phyloP scores from a whole-genome alignment of 176 grass and related monocot genomes.

The Dendrocalamus sinicus region DNA sequence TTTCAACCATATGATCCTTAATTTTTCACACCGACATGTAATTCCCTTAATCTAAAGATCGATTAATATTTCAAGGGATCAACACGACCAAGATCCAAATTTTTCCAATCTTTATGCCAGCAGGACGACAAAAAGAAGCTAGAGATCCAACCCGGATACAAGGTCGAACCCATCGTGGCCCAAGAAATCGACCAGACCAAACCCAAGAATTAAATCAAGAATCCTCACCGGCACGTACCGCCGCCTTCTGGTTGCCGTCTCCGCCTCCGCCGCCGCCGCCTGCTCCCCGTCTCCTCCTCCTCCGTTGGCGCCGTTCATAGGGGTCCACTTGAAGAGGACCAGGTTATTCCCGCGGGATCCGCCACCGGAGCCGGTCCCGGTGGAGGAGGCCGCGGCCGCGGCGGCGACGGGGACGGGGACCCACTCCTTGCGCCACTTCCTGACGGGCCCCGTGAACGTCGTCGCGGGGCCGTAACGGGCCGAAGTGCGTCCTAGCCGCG shows the following conservation, averaged over 20 bases:
- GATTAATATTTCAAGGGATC: background rate
- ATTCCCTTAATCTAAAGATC: constrained; percentile 4
- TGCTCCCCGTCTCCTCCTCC: constrained; percentile 23
- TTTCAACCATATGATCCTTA: constrained; percentile 6
- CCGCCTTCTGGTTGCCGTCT: constrained; percentile 36
- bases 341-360: constrained; percentile 53
- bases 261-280: background rate
- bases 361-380: background rate
- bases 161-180: constrained; percentile 1
- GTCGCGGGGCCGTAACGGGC: constrained; percentile 70
- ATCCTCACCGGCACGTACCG: constrained; percentile 63
- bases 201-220: constrained; percentile 20
- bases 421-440: constrained; percentile 86
- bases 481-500: constrained; percentile 68
- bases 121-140: constrained; percentile 10
- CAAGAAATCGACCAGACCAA: constrained; percentile 18
- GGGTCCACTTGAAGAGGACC: constrained; percentile 69
- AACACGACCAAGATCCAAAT: constrained; percentile 6
- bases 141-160: constrained; percentile 6
- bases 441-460: constrained; percentile 71
- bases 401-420: constrained; percentile 58
- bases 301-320: constrained; percentile 45
- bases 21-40: background rate
- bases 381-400: constrained; percentile 1
- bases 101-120: background rate